Evolutionary conservation across 2,329 filamentous ascomycete species (phyloP).

Genomic region (Amesomyces nigricolor): DNA sequence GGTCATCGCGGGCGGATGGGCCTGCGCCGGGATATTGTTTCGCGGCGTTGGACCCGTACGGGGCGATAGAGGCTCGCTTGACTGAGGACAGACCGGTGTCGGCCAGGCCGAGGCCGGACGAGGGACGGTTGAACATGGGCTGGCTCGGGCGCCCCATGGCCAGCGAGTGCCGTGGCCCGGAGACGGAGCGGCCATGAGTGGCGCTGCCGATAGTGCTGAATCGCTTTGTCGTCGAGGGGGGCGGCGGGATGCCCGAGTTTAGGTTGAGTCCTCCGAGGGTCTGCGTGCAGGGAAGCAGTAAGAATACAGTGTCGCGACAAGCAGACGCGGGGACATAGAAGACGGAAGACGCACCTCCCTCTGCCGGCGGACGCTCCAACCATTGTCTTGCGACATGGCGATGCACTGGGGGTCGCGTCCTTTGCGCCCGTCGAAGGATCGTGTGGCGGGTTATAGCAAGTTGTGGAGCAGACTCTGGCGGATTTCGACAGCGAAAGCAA

Average conservation of each 20-base stretch:
- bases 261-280: constrained; percentile 80
- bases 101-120: constrained; percentile 72
- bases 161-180: constrained; percentile 78
- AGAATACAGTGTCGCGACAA: background rate
- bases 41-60: constrained; percentile 51
- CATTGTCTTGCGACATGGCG: constrained; percentile 81
- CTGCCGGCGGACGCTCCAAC: constrained; percentile 86
- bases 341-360: constrained; percentile 55
- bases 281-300: constrained; percentile 39
- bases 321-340: background rate
- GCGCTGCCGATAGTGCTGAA: constrained; percentile 70
- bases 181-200: constrained; percentile 75
- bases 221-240: constrained; percentile 89
- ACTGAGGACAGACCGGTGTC: constrained; percentile 78
- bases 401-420: background rate
- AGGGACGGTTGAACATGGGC: constrained; percentile 78
- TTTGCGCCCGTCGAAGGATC: background rate
- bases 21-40: constrained; percentile 56
- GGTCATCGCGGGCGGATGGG: constrained; percentile 48
- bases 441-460: background rate
- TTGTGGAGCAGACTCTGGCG: background rate
- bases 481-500: background rate
- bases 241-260: constrained; percentile 82
- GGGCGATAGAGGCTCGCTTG: constrained; percentile 65
- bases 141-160: constrained; percentile 78